Evolutionary conservation across 345 rosid genomes (phyloP).

Genomic region (Balakata baccata): DNA sequence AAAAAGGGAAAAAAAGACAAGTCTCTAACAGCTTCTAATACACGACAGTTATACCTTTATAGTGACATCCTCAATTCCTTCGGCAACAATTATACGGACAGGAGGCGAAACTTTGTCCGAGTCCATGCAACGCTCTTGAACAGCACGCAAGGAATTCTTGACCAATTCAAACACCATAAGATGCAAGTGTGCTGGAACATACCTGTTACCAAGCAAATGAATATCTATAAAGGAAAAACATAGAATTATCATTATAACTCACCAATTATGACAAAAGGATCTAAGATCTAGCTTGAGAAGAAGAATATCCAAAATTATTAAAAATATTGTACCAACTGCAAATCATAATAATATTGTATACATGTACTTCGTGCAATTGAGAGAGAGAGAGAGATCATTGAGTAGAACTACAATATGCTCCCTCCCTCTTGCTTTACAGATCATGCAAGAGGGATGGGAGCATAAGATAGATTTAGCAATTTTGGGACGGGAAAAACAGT

Average conservation of each 20-base stretch:
- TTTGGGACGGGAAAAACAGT: neutral
- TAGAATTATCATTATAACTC: neutral
- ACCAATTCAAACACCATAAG: conserved; percentile 95
- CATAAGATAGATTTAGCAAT: neutral
- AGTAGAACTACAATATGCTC: no score
- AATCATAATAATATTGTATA: neutral
- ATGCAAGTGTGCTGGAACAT: conserved; percentile 89
- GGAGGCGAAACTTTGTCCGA: conserved; percentile 77
- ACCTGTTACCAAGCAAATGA: conserved; percentile 39
- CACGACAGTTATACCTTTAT: conserved; percentile 53
- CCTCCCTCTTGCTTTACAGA: neutral
- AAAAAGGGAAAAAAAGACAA: neutral
- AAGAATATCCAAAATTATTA: neutral
- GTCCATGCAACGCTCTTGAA: conserved; percentile 78
- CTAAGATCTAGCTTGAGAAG: neutral
- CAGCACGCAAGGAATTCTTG: conserved; percentile 92
- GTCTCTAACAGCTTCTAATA: neutral
- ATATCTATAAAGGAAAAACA: no score
- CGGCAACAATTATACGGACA: conserved; percentile 83
- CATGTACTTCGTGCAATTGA: neutral
- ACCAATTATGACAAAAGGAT: neutral
- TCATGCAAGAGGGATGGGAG: neutral
- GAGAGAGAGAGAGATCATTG: neutral
- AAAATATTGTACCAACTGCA: neutral
- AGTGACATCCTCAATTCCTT: conserved; percentile 93